Evolutionary conservation across 2,329 filamentous ascomycete species (phyloP).

Genomic region (Didymosphaeria variabile): DNA sequence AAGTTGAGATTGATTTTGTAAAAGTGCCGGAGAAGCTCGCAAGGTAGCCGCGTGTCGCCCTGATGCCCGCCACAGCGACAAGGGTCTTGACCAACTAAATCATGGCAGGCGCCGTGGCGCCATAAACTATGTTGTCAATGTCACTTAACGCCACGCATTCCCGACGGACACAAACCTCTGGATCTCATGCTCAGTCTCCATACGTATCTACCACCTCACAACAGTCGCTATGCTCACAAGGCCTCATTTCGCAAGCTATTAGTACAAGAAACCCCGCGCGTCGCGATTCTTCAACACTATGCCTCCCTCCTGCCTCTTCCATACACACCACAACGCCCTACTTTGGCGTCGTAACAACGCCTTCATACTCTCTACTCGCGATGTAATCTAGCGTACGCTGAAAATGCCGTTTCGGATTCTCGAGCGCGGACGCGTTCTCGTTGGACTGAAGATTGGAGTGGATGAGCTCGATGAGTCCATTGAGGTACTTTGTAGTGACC

Average conservation of each 20-base stretch:
- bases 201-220: background rate
- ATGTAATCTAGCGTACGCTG: constrained; percentile 95
- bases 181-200: background rate
- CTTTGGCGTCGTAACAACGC: constrained; percentile 76
- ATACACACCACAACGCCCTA: constrained; percentile 20
- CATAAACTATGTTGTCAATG: no score
- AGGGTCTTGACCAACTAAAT: no score
- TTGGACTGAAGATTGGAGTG: constrained; percentile 93
- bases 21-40: no score
- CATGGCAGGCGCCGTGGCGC: no score
- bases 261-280: constrained; percentile 7
- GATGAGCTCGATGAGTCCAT: constrained; percentile 96
- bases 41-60: no score
- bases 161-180: background rate
- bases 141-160: no score
- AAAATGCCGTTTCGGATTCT: constrained; percentile 93
- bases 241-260: constrained; percentile 7
- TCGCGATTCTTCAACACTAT: background rate
- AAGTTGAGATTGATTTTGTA: no score
- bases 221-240: constrained; percentile 1
- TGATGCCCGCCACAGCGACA: no score
- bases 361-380: constrained; percentile 88
- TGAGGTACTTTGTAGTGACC: constrained; percentile 96
- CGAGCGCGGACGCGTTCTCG: constrained; percentile 81
- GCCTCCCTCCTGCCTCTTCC: background rate